phyloP scores from a whole-genome alignment of 768 basidiomycete genomes.

The Suillus hirtellus region DNA sequence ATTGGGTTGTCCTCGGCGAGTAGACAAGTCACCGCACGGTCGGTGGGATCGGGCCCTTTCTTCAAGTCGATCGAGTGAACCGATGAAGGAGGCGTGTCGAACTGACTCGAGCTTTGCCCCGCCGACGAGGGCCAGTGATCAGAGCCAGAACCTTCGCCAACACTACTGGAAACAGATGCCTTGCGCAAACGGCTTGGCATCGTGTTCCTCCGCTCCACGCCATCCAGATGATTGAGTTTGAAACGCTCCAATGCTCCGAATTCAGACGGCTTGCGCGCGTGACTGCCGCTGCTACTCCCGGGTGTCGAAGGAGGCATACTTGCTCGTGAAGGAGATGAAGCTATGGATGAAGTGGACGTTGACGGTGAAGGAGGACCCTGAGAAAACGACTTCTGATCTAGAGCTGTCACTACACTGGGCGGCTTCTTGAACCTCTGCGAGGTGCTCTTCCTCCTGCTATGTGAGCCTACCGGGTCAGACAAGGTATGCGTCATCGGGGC shows the following conservation, averaged over 20 bases:
- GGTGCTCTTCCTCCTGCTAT: slow-evolving; percentile 75
- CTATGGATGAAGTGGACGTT: slow-evolving; percentile 88
- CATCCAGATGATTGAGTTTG: slow-evolving; percentile 79
- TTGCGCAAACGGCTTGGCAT: slow-evolving; percentile 88
- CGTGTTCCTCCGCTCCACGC: slow-evolving; percentile 73
- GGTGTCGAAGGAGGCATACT: slow-evolving; percentile 74
- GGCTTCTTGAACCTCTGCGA: slow-evolving; percentile 83
- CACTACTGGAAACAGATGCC: slow-evolving; percentile 82
- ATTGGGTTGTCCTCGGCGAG: slow-evolving; percentile 98
- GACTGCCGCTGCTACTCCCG: slow-evolving; percentile 53
- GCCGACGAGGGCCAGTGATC: slow-evolving; percentile 68
- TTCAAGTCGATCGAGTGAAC: slow-evolving; percentile 83
- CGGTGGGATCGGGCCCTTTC: slow-evolving; percentile 74
- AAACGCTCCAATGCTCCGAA: slow-evolving; percentile 86
- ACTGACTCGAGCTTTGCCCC: slow-evolving; percentile 54
- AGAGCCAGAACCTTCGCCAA: slow-evolving; percentile 75
- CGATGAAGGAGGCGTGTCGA: slow-evolving; percentile 71
- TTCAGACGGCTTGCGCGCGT: slow-evolving; percentile 87
- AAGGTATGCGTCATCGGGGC: slow-evolving; percentile 73
- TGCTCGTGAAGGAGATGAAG: slow-evolving; percentile 83
- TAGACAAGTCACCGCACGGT: slow-evolving; percentile 89
- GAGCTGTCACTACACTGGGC: slow-evolving; percentile 69
- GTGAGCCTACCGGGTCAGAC: slow-evolving; percentile 58
- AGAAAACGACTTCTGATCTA: slow-evolving; percentile 59
- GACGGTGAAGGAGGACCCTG: slow-evolving; percentile 91